Evolutionary conservation across 1,284 basidiomycete species (phyloP).

Genomic region (Fomitopsis schrenkii): DNA sequence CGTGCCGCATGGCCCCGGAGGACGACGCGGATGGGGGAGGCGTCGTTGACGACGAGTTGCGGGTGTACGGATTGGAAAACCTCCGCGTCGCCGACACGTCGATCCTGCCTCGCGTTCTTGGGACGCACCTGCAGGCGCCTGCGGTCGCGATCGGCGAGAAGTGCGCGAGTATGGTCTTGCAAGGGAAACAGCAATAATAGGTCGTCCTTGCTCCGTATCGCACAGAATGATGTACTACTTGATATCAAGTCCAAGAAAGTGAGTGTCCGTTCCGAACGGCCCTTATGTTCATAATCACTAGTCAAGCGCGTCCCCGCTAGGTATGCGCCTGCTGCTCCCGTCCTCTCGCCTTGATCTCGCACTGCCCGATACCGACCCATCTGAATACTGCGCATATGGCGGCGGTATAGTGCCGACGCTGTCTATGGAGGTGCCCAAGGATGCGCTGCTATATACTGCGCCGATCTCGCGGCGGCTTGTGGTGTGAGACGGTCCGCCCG

Average conservation of each 20-base stretch:
- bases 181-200: not conserved
- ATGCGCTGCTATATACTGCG: not conserved
- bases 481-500: not conserved
- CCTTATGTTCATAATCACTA: too few species aligned
- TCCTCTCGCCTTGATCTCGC: too few species aligned
- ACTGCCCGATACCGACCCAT: not conserved
- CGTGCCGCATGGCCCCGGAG: slow-evolving; percentile 36
- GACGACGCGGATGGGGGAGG: slow-evolving; percentile 25
- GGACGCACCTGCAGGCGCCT: slow-evolving; percentile 34
- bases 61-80: slow-evolving; percentile 42
- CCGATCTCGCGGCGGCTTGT: not conserved
- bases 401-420: not conserved
- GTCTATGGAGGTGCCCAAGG: not conserved
- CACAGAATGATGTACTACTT: not conserved
- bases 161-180: slow-evolving; percentile 23
- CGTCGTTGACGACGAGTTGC: slow-evolving; percentile 46
- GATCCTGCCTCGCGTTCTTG: slow-evolving; percentile 33
- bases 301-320: too few species aligned
- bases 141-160: slow-evolving; percentile 33
- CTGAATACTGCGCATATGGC: not conserved
- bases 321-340: too few species aligned
- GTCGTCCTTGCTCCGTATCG: not conserved
- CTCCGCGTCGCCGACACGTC: slow-evolving; percentile 38
- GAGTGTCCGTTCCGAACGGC: too few species aligned
- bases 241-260: not conserved